These are phyloP conservation scores for Ceratocystis alfenasii DNA, from an alignment of 2,329 filamentous ascomycete species.

Conservation along the genomic window DNA sequence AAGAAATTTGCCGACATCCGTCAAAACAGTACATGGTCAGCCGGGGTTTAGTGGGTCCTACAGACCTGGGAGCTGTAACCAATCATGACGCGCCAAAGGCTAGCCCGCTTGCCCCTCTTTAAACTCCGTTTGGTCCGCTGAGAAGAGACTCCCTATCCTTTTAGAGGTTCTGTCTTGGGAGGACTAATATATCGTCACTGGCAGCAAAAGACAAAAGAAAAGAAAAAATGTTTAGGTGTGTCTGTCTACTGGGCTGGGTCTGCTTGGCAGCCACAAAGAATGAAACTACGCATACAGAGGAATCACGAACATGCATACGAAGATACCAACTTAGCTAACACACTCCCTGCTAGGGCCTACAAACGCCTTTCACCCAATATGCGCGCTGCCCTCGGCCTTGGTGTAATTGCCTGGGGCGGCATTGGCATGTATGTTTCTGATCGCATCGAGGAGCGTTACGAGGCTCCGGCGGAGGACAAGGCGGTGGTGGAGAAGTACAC, in stretches of 20 bases:
- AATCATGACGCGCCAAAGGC: neutral
- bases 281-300: no score
- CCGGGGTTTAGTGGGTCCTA: neutral
- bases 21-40: neutral
- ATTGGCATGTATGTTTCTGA: slow-evolving; percentile 64
- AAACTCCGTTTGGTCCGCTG: no score
- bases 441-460: slow-evolving; percentile 58
- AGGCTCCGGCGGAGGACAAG: slow-evolving; percentile 62
- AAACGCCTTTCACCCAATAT: slow-evolving; percentile 58
- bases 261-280: no score
- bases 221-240: no score
- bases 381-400: slow-evolving; percentile 58
- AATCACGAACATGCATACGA: no score
- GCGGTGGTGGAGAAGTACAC: slow-evolving; percentile 49
- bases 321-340: neutral
- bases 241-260: no score
- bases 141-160: no score
- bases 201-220: no score
- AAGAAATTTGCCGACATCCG: no score
- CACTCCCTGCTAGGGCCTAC: slow-evolving; percentile 45
- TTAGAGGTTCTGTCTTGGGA: no score
- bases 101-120: neutral
- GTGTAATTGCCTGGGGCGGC: slow-evolving; percentile 63
- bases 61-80: neutral
- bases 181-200: no score